These are phyloP conservation scores for Polyporus arcularius DNA, from an alignment of 768 basidiomycete genomes.

Conservation along the genomic window DNA sequence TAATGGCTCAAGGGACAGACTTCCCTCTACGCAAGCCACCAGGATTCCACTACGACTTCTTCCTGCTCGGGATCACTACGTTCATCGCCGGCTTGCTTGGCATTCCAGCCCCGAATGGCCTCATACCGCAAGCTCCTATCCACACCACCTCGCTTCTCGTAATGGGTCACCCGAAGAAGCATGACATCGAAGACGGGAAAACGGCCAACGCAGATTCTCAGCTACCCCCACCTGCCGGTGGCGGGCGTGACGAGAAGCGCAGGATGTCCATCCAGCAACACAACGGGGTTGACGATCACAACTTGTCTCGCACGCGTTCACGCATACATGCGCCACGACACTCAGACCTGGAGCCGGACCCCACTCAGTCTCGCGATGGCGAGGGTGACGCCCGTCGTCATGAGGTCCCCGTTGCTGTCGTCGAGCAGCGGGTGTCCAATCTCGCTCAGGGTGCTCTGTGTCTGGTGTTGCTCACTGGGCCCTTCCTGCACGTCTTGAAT, in stretches of 20 bases:
- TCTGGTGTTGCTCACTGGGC: constrained; percentile 77
- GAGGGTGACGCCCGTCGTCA: constrained; percentile 27
- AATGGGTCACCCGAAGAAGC: constrained; percentile 49
- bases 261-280: not conserved
- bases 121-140: constrained; percentile 90
- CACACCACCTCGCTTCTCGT: constrained; percentile 83
- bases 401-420: constrained; percentile 71
- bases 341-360: constrained; percentile 29
- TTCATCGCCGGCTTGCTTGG: constrained; percentile 88
- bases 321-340: constrained; percentile 12
- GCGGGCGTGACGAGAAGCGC: constrained; percentile 3
- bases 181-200: constrained; percentile 35
- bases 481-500: constrained; percentile 77
- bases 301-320: constrained; percentile 12
- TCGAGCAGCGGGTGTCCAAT: constrained; percentile 94
- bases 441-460: constrained; percentile 80
- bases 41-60: constrained; percentile 87
- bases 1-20: constrained; percentile 89
- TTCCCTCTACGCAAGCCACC: constrained; percentile 92
- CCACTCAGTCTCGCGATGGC: constrained; percentile 24
- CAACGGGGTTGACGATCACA: not conserved
- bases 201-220: not conserved
- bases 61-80: constrained; percentile 87
- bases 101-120: constrained; percentile 82
- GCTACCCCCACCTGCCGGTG: not conserved